Percentiles rank a stretch among this genome's conserved stretches.
These are phyloP conservation scores for Fusarium vanettenii DNA, from an alignment of 2,329 filamentous ascomycete species.

Conservation along the genomic window DNA sequence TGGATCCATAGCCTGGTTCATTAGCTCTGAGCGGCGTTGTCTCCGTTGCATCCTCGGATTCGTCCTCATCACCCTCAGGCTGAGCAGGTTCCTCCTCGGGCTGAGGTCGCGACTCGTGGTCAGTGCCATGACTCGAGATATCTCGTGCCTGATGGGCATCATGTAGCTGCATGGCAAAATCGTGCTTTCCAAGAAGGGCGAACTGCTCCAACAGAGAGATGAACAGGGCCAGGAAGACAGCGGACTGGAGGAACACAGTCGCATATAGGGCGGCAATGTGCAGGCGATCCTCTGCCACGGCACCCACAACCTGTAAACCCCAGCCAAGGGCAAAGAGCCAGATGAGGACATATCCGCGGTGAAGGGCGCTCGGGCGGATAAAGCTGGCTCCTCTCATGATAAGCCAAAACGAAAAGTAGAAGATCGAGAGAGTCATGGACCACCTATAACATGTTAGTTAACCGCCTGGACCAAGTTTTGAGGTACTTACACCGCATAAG, in stretches of 20 bases:
- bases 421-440: slow-evolving; percentile 86
- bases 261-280: slow-evolving; percentile 83
- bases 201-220: slow-evolving; percentile 86
- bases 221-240: slow-evolving; percentile 78
- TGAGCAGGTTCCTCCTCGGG: slow-evolving; percentile 39
- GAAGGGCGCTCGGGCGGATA: slow-evolving; percentile 85
- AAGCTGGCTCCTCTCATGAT: slow-evolving; percentile 82
- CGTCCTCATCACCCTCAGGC: slow-evolving; percentile 24
- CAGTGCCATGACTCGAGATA: slow-evolving; percentile 43
- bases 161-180: slow-evolving; percentile 71
- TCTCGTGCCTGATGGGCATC: slow-evolving; percentile 60
- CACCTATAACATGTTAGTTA: slow-evolving; percentile 60
- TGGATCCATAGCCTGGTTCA: slow-evolving; percentile 50
- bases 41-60: slow-evolving; percentile 58
- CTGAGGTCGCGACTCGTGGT: slow-evolving; percentile 20
- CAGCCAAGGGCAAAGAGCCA: slow-evolving; percentile 87
- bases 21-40: slow-evolving; percentile 63
- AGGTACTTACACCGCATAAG: slow-evolving; percentile 75
- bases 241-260: slow-evolving; percentile 82
- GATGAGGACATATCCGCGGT: slow-evolving; percentile 81
- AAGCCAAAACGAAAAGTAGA: slow-evolving; percentile 86
- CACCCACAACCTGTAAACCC: slow-evolving; percentile 75
- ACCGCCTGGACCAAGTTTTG: background rate
- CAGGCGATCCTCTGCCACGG: slow-evolving; percentile 80
- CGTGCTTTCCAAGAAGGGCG: slow-evolving; percentile 76